Percentiles rank a stretch among this genome's conserved stretches.
phyloP scores from a whole-genome alignment of 371 early-diverging fungal genomes.

The Rhizoclosmatium hyalinum region DNA sequence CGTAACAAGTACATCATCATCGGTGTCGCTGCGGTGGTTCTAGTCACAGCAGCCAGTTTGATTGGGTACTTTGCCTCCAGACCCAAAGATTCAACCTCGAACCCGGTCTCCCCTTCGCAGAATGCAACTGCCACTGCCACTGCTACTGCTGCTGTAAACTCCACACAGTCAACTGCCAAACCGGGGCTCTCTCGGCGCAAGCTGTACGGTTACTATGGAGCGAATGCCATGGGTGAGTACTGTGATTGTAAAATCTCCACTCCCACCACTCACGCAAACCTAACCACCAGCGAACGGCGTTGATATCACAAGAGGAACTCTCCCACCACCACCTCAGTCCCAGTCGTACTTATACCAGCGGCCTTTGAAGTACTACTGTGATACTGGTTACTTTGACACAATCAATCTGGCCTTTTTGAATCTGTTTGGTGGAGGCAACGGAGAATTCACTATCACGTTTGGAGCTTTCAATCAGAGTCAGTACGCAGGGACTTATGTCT shows the following conservation, averaged over 20 bases:
- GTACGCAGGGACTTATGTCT: background rate
- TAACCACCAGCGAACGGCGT: background rate
- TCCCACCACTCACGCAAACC: background rate
- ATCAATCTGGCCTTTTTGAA: constrained; percentile 27
- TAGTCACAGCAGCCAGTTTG: background rate
- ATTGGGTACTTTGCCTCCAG: constrained; percentile 1
- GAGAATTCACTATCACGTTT: background rate
- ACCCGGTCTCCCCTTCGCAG: background rate
- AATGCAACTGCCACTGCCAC: background rate
- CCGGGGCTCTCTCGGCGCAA: background rate
- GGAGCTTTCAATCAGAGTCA: background rate
- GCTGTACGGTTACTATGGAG: constrained; percentile 27
- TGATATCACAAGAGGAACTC: constrained; percentile 6
- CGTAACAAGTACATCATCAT: constrained; percentile 12
- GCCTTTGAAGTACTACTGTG: constrained; percentile 16
- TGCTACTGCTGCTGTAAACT: background rate
- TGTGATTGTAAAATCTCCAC: background rate
- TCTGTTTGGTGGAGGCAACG: constrained; percentile 5
- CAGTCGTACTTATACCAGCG: background rate
- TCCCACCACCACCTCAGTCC: background rate
- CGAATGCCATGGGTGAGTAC: constrained; percentile 6
- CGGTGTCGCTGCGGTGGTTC: background rate
- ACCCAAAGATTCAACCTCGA: no score
- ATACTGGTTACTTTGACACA: constrained; percentile 13
- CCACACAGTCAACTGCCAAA: background rate